Evolutionary conservation across 1,139 yeast genomes (phyloP).

Genomic region (Diutina pseudorugosa): DNA sequence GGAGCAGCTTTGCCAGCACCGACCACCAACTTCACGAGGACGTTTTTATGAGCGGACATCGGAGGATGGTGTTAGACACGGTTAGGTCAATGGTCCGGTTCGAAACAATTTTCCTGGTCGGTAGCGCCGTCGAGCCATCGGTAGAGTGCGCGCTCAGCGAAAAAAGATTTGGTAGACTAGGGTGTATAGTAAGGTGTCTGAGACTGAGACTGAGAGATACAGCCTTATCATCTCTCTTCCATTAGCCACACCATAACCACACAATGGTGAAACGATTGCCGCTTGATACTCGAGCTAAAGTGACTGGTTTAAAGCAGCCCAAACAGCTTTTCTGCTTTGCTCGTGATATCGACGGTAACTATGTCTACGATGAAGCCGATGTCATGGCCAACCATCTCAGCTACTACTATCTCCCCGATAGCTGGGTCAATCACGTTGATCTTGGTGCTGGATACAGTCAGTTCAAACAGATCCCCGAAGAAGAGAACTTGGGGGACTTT

Average conservation of each 20-base stretch:
- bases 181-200: no score
- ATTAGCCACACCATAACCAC: no score
- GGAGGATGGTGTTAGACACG: no score
- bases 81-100: no score
- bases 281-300: constrained; percentile 33
- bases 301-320: constrained; percentile 58
- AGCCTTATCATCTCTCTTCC: no score
- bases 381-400: constrained; percentile 28
- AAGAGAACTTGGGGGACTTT: constrained; percentile 41
- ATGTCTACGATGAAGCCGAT: constrained; percentile 34
- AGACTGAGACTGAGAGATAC: no score
- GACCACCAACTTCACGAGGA: constrained; percentile 77
- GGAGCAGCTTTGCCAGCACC: constrained; percentile 99
- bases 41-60: constrained; percentile 17
- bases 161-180: no score
- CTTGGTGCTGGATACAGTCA: constrained; percentile 50
- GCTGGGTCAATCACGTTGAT: constrained; percentile 45
- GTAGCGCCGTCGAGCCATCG: not conserved
- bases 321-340: constrained; percentile 55
- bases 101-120: not conserved
- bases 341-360: constrained; percentile 37
- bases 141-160: no score
- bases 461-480: constrained; percentile 45
- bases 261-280: constrained; percentile 17
- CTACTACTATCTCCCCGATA: constrained; percentile 72